A percentile compares a stretch with the other conserved stretches of the same genome.
phyloP scores from a whole-genome alignment of 2,329 filamentous ascomycete species.

The Botryosphaeria dothidea region DNA sequence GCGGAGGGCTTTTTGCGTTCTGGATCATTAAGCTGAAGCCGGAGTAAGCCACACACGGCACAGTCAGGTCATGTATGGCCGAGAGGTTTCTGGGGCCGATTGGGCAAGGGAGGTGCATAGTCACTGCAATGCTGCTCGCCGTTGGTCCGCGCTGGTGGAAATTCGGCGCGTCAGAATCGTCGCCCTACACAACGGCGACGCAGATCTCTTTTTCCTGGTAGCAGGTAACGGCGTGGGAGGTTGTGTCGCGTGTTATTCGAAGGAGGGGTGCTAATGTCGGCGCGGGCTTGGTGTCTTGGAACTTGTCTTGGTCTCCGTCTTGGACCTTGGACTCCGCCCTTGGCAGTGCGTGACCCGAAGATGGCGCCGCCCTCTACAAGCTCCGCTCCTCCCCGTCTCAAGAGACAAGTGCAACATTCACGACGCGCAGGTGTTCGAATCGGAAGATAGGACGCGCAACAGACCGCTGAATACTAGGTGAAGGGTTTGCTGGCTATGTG shows the following conservation, averaged over 20 bases:
- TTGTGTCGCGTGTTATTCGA: background rate
- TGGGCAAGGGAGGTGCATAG: background rate
- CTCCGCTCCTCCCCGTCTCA: background rate
- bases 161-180: background rate
- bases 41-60: background rate
- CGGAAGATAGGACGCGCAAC: too few species aligned
- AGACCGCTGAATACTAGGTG: too few species aligned
- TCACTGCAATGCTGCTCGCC: background rate
- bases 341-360: background rate
- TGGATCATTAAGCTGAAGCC: background rate
- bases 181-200: background rate
- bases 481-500: too few species aligned
- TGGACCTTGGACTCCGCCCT: conserved; percentile 16
- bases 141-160: background rate
- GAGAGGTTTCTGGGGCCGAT: background rate
- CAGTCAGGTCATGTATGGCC: background rate
- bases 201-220: background rate
- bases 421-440: too few species aligned
- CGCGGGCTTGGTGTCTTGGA: conserved; percentile 8
- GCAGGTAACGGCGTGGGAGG: background rate
- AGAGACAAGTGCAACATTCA: background rate
- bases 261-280: background rate
- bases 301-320: conserved; percentile 9
- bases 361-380: background rate
- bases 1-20: background rate